Base-by-base conservation (phyloP, 257 asterid genomes). In the Capsicum rhomboideum region DNA sequence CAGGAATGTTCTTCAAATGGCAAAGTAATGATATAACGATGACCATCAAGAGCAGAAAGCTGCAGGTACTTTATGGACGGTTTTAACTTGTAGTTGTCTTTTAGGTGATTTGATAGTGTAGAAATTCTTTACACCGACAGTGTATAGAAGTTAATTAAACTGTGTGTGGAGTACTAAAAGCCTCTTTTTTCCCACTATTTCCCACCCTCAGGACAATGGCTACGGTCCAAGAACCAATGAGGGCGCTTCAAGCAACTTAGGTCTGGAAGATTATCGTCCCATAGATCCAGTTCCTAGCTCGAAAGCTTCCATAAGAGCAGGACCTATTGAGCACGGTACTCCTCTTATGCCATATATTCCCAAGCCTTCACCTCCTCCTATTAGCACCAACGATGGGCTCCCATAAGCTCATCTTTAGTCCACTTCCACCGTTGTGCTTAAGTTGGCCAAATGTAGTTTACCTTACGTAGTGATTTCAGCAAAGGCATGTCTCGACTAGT, bases 331-430 rank as follows among this genome's bases (percentile, higher is more conserved):
- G 85, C 99, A 96, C 54, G 97, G 93, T 37, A 90, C 98, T 86
- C 99, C 99, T 63, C 89, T 93, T 42, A 87, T 90, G 93, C 99
- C 99, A 42, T 93, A 86, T 78, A 91, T 96, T 84, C 98, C 99
- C 1, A 88, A 84, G 84, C 98, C 96, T 53, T 97, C 99, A 78
- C 93, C 97, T 55, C 96, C 98, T 2, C 82, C 82, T 77, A 84
- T 50, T 17, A 53, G 64, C 56, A 17, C 56, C 49, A 40, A 44
- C 1, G 28, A 13, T 17, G 84, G 61, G 11, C 74, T 61, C 61
- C 77, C 84, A 16, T 77, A 50, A 77, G 46, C 64, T 77, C 63
- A 23, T 77, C 64, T 6, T 61, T 59, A 61, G 44, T 58, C 75
- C 75, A 42, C 12, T 18, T 40, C 46, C 77, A 58, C 61, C 20